Evolutionary conservation across 352 stramenopile species (phyloP).

Genomic region (Pythium aquatile): DNA sequence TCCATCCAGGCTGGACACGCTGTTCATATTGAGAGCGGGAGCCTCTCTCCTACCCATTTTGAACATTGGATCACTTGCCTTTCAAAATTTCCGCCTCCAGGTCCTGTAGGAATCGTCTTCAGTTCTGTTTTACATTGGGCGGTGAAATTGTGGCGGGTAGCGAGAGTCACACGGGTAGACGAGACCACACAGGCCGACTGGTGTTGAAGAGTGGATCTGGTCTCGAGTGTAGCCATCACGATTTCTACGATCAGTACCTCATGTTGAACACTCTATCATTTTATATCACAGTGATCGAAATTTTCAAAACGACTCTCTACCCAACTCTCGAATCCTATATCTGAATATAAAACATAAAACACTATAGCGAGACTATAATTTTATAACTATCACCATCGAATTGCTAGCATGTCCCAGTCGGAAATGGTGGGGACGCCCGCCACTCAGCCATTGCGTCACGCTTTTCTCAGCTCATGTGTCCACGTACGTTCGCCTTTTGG

Average conservation of each 20-base stretch:
- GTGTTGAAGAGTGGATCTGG: not conserved
- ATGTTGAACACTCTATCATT: not conserved
- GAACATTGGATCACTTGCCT: not conserved
- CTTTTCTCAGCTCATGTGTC: constrained; percentile 2
- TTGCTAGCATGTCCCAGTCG: not conserved
- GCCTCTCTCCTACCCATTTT: not conserved
- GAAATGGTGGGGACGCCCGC: not conserved
- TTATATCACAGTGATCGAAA: too few species aligned
- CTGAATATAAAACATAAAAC: not conserved
- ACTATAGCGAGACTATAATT: not conserved
- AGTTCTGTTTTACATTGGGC: not conserved
- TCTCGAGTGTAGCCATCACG: not conserved
- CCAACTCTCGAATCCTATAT: too few species aligned
- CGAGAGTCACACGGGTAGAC: not conserved
- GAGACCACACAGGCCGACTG: too few species aligned
- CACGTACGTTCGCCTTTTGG: not conserved
- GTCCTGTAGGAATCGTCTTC: not conserved
- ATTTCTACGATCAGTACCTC: not conserved
- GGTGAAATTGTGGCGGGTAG: not conserved
- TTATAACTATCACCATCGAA: not conserved
- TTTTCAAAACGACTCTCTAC: too few species aligned
- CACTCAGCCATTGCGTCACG: constrained; percentile 3
- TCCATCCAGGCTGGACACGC: not conserved
- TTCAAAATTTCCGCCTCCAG: not conserved
- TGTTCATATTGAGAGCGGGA: not conserved